Evolutionary conservation across 106 monocot genomes (phyloP), one percentile per base, ranked within the genome.

Genomic region (Agapanthus africanus): DNA sequence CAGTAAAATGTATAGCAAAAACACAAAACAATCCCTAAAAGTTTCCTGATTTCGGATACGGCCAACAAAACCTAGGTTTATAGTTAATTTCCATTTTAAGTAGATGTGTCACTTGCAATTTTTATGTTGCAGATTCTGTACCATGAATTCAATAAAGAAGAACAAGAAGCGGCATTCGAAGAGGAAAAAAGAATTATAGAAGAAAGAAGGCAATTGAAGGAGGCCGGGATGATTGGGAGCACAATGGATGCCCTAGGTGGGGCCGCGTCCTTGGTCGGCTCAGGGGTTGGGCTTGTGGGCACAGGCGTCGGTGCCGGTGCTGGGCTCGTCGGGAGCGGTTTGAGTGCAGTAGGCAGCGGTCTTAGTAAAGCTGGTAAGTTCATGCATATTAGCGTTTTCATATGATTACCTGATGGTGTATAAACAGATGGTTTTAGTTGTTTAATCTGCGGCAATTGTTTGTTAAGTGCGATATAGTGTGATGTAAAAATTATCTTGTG

Each of bases 221-320:
- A 91, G 54, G 83, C 84, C 14, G 95, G 95, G 40, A 11, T 97
- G 30, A 80, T 97, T 5, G 95, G 95, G 11, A 89, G 88, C 78
- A 84, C 91, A 1, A 82, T 89, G 86, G 95, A 95, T 65, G 95
- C 91, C 1, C 54, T 95, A 16, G 95, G 83, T 23, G 90, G 90
- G 21, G 90, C 87, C 0, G 85, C 82, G 30, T 69, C 60, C 19
- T 9, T 88, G 1, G 90, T 87, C 19, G 94, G 90, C 8, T 82
- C 90, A 11, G 83, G 77, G 10, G 80, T 87, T 1, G 87, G 77
- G 27, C 31, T 87, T 8, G 83, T 87, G 38, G 87, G 87, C 14
- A 71, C 78, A 0, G 93, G 93, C 34, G 6, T 78, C 8, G 78
- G 63, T 1, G 74, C 73, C 0, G 82, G 82, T 22, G 82, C 57